Evolutionary conservation across 768 basidiomycete species (phyloP), one percentile per base, ranked within the genome.

Genomic region (Boletus rubroflammeus): DNA sequence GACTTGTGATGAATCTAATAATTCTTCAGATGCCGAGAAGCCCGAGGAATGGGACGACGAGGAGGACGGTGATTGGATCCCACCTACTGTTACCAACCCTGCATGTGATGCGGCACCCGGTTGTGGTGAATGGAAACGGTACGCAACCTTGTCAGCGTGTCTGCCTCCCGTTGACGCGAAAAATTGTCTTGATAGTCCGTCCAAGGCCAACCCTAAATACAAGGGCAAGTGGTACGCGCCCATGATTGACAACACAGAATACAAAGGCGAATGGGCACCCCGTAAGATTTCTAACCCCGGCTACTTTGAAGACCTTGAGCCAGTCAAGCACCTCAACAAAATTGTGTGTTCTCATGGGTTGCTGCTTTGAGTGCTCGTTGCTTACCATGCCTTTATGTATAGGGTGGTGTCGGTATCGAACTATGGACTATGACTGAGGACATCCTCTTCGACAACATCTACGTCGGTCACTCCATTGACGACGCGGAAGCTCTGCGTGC

Each of bases 31-130:
- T 60, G 83, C 90, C 38, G 83, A 86, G 73, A 98, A 97, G 78
- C 97, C 97, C 6, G 97, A 99, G 69, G 97, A 99, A 72, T 99
- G 97, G 97, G 94, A 97, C 65, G 96, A 98, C 63, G 97, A 98
- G 68, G 97, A 98, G 70, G 96, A 99, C 62, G 97, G 97, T 71
- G 96, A 98, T 68, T 99, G 94, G 94, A 83, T 98, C 60, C 81
- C 95, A 7, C 95, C 97, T 29, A 84, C 84, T 53, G 78, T 98
- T 53, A 73, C 81, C 55, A 99, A 99, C 81, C 91, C 96, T 58
- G 88, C 84, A 69, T 98, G 97, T 68, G 77, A 83, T 59, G 88
- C 85, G 52, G 95, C 84, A 56, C 83, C 93, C 64, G 97, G 97
- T 28, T 99, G 97, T 66, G 97, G 97, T 67, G 85, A 87, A 72